phyloP scores from a whole-genome alignment of 352 stramenopile genomes.

The Globisporangium takayamanum region DNA sequence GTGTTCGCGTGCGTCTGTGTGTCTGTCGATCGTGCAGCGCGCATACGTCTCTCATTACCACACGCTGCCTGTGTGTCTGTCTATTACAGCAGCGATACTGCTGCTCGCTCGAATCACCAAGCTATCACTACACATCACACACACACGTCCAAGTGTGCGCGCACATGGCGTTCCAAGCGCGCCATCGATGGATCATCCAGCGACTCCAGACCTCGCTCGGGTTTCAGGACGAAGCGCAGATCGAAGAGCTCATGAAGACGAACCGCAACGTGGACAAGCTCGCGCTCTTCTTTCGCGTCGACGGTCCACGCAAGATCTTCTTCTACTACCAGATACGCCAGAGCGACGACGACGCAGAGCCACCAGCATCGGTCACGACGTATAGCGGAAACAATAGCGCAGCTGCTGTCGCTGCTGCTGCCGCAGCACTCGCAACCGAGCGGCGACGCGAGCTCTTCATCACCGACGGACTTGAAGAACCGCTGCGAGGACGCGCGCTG shows the following conservation, averaged over 20 bases:
- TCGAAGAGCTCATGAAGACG: slow-evolving; percentile 74
- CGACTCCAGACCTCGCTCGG: slow-evolving; percentile 66
- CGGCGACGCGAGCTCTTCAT: slow-evolving; percentile 68
- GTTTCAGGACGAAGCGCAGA: slow-evolving; percentile 63
- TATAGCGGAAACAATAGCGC: not conserved
- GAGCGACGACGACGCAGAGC: slow-evolving; percentile 9
- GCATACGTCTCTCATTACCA: not conserved
- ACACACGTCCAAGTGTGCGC: not conserved
- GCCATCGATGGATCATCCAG: slow-evolving; percentile 83
- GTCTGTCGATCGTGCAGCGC: no score
- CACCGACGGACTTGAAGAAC: slow-evolving; percentile 68
- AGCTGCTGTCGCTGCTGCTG: slow-evolving; percentile 7
- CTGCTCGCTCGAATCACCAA: no score
- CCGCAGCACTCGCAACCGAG: slow-evolving; percentile 10
- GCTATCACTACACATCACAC: not conserved
- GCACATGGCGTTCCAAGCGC: slow-evolving; percentile 77
- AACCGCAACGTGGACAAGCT: slow-evolving; percentile 80
- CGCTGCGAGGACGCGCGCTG: slow-evolving; percentile 53
- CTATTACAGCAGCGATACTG: no score
- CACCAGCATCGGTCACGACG: not conserved
- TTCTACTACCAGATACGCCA: slow-evolving; percentile 66
- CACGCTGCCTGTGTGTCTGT: no score
- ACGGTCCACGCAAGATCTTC: slow-evolving; percentile 68
- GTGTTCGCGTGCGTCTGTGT: no score
- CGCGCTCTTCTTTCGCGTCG: slow-evolving; percentile 55